These are phyloP conservation scores for Themeda triandra DNA, from an alignment of 176 grass and related monocot genomes.

Conservation along the genomic window DNA sequence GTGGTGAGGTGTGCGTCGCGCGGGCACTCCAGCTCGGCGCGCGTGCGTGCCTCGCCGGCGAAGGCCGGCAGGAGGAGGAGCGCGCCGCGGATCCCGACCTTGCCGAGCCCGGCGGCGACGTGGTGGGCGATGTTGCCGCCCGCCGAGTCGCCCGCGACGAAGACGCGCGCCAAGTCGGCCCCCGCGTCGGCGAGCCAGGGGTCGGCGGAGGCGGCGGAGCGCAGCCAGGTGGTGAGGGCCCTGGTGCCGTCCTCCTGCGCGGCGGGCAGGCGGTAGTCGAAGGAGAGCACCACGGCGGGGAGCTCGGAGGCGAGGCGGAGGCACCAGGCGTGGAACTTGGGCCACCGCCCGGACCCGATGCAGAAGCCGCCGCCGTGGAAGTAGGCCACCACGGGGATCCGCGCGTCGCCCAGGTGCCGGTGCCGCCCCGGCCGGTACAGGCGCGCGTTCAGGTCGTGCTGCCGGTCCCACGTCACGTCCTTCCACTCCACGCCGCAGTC, in stretches of 20 bases:
- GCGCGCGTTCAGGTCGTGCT: constrained; percentile 24
- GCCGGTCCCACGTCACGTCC: constrained; percentile 22
- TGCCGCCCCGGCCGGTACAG: constrained; percentile 29
- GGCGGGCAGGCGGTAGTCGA: constrained; percentile 56
- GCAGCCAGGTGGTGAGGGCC: constrained; percentile 35
- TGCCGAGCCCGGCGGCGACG: constrained; percentile 24
- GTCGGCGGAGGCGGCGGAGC: constrained; percentile 2
- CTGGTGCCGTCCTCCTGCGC: constrained; percentile 34
- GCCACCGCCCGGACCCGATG: constrained; percentile 38
- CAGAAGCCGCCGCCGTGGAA: constrained; percentile 59
- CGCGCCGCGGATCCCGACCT: too few relatives aligned
- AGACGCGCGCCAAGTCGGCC: constrained; percentile 43
- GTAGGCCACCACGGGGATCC: constrained; percentile 36
- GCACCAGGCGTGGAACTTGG: constrained; percentile 28
- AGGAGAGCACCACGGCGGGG: constrained; percentile 21
- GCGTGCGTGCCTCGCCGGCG: too few relatives aligned
- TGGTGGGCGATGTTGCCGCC: constrained; percentile 53
- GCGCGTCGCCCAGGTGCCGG: not conserved
- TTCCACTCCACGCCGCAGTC: constrained; percentile 41
- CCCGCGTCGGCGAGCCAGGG: constrained; percentile 45
- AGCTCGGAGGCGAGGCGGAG: constrained; percentile 47
- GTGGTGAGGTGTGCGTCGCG: too few relatives aligned
- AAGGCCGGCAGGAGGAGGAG: too few relatives aligned
- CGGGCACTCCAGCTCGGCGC: too few relatives aligned
- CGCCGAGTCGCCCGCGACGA: constrained; percentile 53